Base-by-base conservation (phyloP, 305 asterid species). In the Withania somnifera region DNA sequence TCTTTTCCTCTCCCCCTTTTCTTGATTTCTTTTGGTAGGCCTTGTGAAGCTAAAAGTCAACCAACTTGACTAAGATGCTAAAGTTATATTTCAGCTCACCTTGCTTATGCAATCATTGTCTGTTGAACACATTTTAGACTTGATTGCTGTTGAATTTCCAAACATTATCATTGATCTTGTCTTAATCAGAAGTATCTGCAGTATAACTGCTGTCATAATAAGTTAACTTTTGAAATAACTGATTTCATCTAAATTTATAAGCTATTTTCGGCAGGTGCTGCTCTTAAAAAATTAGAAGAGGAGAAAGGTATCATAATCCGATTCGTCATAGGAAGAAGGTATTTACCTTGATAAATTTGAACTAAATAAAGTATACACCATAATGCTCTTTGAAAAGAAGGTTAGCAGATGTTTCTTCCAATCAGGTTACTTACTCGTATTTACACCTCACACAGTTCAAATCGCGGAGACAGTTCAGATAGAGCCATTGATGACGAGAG, bases 241-340 rank as follows among this genome's bases (percentile, higher is more conserved):
- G 54, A 11, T 7, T 71, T 42, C 13, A 14, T 22, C 57, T 71
- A 71, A 71, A 71, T 32, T 34, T 56, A 54, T 61, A 63, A 57
- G 54, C 64, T 79, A 50, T 38, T 80, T 36, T 78, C 73, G 86
- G 85, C 89, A 93, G 98, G 97, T 81, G 81, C 80, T 71, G 91
- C 90, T 78, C 90, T 93, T 77, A 85, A 85, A 84, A 90, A 85
- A 69, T 73, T 95, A 86, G 94, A 92, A 86, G 94, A 92, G 90
- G 91, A 92, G 75, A 91, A 90, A 86, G 97, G 97, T 87, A 86
- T 93, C 54, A 88, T 90, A 85, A 86, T 91, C 57, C 91, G 97
- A 88, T 95, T 93, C 84, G 92, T 95, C 22, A 90, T 95, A 60
- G 98, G 98, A 83, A 90, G 91, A 90, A 93, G 98, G 98, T 93